Evolutionary conservation across 139 green algal genomes (phyloP).

Genomic region (Chlorella sp.): DNA sequence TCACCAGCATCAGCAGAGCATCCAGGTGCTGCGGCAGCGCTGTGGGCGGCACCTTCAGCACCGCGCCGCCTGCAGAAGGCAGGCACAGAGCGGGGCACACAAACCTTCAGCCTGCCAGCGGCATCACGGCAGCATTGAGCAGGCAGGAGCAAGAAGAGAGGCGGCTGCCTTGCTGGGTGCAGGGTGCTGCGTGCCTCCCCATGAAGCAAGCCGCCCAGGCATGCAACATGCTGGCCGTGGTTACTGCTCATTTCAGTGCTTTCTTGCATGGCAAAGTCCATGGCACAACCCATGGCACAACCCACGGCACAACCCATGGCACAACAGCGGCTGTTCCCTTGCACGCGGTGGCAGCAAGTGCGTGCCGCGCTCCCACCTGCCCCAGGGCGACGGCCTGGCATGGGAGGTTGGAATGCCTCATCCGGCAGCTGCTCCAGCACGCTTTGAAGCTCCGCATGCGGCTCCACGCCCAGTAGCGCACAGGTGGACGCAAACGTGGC

Average conservation of each 20-base stretch:
- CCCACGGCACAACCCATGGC: neutral
- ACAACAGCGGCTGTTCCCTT: too few species aligned
- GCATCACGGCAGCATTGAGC: too few species aligned
- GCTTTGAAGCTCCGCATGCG: neutral
- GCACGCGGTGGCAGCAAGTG: neutral
- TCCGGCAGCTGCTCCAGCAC: neutral
- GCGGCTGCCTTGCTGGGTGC: too few species aligned
- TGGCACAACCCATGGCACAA: neutral
- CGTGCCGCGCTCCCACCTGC: neutral
- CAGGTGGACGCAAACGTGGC: neutral
- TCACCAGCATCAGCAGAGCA: neutral
- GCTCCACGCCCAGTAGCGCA: neutral
- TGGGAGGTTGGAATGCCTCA: neutral
- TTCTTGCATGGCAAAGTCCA: too few species aligned
- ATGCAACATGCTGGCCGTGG: neutral
- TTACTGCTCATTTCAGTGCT: too few species aligned
- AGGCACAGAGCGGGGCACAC: neutral
- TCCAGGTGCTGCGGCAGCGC: neutral
- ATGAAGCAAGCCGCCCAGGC: neutral
- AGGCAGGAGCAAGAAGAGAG: too few species aligned
- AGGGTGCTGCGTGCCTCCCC: too few species aligned
- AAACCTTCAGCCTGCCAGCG: too few species aligned
- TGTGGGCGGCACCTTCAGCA: neutral
- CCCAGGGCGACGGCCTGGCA: neutral
- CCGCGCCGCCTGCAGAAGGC: slow-evolving; percentile 1